Evolutionary conservation across 139 green algal genomes (phyloP), one percentile per base, ranked within the genome.

Genomic region (Auxenochlorella pyrenoidosa): DNA sequence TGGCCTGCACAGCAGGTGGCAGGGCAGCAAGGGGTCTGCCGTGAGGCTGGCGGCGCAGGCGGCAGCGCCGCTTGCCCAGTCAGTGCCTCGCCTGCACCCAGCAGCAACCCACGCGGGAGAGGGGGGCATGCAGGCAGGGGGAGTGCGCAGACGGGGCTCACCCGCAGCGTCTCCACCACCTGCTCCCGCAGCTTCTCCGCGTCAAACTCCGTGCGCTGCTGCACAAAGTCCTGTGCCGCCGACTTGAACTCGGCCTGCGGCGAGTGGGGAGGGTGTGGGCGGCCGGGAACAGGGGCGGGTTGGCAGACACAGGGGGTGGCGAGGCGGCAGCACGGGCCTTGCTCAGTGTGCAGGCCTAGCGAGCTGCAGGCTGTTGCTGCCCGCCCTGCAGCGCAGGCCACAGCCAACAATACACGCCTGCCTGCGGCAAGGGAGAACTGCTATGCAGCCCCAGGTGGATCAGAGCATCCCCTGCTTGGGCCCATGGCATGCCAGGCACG

Each of bases 171-270:
- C 38, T 89, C 54, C 3, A 54, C 59, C n/a, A 90, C 88, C 73
- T 94, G 89, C 76, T 93, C 89, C n/a, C 71, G 72, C 63, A 94
- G 84, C 70, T 66, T 63, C 22, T 88, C 85, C 32, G 65, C 78
- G 44, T 94, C 90, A 73, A 82, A 91, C 12, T 93, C 85, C 88
- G 87, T 70, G 6, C 54, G 36, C 0, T 79, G 22, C 77, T 90
- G 36, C 22, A 66, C n/a, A 58, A 92, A 91, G 10, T 90, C 66
- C 2, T 8, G 28, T 0, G 66, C 36, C 10, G 84, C 89, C 1
- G 13, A 5, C 19, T 81, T n/a, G 34, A 91, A 82, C 88, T 93
- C 90, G 2, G 81, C 79, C 60, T 90, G 38, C 28, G 59, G 59
- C 12, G 21, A 68, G 59, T 3, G 30, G 63, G 24, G 2, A 16